phyloP scores from a whole-genome alignment of 208 protist species.

The Trypanosoma rangeli region DNA sequence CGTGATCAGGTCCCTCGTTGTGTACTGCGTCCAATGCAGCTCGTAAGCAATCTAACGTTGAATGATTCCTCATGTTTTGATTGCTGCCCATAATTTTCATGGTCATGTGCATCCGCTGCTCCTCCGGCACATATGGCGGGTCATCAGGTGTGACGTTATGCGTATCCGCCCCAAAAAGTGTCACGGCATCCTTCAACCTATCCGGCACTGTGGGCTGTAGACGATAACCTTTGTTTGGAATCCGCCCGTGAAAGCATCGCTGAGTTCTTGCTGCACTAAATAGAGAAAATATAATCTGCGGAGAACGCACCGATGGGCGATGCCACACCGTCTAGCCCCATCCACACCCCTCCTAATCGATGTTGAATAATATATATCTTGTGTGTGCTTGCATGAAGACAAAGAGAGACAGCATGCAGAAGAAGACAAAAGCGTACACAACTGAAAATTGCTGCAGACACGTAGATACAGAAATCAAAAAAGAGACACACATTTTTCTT shows the following conservation, averaged over 20 bases:
- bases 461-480: conserved; percentile 2
- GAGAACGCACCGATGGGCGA: background rate
- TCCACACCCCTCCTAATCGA: background rate
- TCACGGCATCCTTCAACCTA: conserved; percentile 77
- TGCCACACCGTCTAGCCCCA: background rate
- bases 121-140: conserved; percentile 74
- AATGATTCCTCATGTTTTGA: conserved; percentile 60
- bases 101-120: conserved; percentile 62
- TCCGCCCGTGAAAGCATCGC: conserved; percentile 31
- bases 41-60: conserved; percentile 80
- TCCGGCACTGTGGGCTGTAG: conserved; percentile 69
- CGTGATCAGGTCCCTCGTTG: conserved; percentile 45
- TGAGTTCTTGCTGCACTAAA: conserved; percentile 7
- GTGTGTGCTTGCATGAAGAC: background rate
- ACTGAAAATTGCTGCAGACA: background rate
- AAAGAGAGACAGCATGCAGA: conserved; percentile 4
- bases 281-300: background rate
- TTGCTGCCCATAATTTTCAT: conserved; percentile 59
- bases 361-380: background rate
- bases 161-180: conserved; percentile 58
- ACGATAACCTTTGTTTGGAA: conserved; percentile 85
- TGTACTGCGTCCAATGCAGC: conserved; percentile 64
- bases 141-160: conserved; percentile 46
- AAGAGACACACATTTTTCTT: background rate
- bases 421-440: background rate